Evolutionary conservation across 2,329 filamentous ascomycete genomes (phyloP), one percentile per base, ranked within the genome.

Genomic region (Cercospora citrullina): DNA sequence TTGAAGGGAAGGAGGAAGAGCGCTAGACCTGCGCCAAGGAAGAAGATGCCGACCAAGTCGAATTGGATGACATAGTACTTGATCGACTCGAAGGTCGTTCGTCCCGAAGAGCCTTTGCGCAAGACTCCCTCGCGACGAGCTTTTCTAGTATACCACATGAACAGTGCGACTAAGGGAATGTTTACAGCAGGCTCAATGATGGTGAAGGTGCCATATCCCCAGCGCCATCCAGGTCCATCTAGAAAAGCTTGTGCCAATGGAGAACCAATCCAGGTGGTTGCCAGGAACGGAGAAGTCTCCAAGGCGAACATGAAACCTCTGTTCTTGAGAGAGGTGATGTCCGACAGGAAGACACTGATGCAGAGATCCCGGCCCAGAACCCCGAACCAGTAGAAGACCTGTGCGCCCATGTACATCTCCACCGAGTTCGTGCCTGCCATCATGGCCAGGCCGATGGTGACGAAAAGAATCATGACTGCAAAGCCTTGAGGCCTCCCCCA

Each of bases 1-100:
- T 81, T 88, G 76, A 93, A 87, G 0, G 90, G 88, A 5, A 93
- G 84, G 16, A 92, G 80, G 74, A 93, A 87, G 8, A 91, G 78
- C 0, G 85, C 83, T 68, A 90, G 84, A 1, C 88, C 89, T 2
- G 62, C 30, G 51, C 79, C 81, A 10, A 85, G 84, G 66, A 91
- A 82, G 5, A 91, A 80, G 18, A 91, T 57, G 51, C 62, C 62
- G 21, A 64, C 26, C 51, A 59, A 14, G 33, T 64, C 62, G 31
- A 64, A 64, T 21, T 64, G 23, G 31, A 58, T 58, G 23, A 51
- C 62, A 16, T 64, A 64, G 51, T 64, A 33, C 31, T 57, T 59
- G 62, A 64, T 58, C 4, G 48, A 58, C 23, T 64, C 48, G 16
- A 45, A 59, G 0, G 33, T 59, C 18, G 62, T 64, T 8, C 62